A percentile compares a stretch with the other conserved stretches of the same genome.
Conservation (phyloP, 2,329 filamentous ascomycete genomes). For the Exophiala sp. region DNA sequence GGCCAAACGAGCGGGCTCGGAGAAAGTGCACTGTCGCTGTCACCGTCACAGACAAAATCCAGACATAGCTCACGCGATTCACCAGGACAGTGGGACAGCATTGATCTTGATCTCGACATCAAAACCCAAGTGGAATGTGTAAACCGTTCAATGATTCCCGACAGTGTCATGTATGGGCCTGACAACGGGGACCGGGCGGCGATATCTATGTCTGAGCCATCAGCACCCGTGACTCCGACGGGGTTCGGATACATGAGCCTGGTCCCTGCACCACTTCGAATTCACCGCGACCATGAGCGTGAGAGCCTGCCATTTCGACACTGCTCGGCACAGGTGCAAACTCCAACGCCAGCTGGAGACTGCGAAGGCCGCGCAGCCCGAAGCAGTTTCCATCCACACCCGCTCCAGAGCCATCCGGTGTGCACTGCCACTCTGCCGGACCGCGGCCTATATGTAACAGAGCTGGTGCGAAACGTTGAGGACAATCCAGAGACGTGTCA, state of each 20-base stretch:
- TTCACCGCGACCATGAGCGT: not conserved
- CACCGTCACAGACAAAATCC: not conserved
- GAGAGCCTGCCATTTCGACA: not conserved
- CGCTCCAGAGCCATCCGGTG: not conserved
- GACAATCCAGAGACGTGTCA: not conserved
- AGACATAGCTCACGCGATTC: not conserved
- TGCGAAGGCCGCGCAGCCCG: not conserved
- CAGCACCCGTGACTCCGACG: not conserved
- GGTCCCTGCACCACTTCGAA: constrained; percentile 7
- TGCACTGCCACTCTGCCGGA: not conserved
- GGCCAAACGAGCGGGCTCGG: not conserved
- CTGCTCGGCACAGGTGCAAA: not conserved
- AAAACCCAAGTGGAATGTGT: not conserved
- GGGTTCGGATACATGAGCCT: constrained; percentile 4
- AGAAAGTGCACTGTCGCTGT: not conserved
- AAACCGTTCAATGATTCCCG: not conserved
- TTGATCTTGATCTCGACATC: not conserved
- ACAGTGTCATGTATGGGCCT: not conserved
- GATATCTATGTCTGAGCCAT: not conserved
- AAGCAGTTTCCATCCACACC: not conserved
- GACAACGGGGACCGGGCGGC: not conserved
- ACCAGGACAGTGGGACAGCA: too few species aligned
- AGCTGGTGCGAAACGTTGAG: not conserved
- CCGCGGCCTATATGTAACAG: not conserved
- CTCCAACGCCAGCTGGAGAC: not conserved